Conservation (phyloP, 2,329 filamentous ascomycete species). For the Keithomyces neogunnii region DNA sequence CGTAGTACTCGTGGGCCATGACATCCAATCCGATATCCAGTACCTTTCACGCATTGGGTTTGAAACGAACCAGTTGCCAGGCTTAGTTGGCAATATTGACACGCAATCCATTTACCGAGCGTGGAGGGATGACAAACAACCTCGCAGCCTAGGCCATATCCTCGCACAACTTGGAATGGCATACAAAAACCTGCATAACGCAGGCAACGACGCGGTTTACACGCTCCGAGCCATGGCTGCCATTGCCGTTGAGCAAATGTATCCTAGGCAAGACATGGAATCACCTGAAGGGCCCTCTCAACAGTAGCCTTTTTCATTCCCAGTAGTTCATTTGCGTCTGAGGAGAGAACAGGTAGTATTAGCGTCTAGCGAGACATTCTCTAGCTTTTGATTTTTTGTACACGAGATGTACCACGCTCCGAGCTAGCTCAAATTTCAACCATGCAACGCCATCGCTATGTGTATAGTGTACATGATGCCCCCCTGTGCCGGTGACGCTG, state of each 20-base stretch:
- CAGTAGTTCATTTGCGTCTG: neutral
- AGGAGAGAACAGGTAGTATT: constrained; percentile 3
- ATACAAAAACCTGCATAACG: constrained; percentile 69
- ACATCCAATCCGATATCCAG: constrained; percentile 55
- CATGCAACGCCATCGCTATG: constrained; percentile 35
- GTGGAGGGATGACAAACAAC: constrained; percentile 43
- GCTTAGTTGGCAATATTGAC: constrained; percentile 59
- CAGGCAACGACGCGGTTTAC: constrained; percentile 76
- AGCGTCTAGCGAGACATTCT: neutral
- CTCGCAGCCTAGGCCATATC: constrained; percentile 50
- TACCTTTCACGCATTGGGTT: constrained; percentile 61
- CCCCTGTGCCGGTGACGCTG: neutral
- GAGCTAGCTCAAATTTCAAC: constrained; percentile 15
- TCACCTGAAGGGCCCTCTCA: neutral
- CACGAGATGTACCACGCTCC: constrained; percentile 6
- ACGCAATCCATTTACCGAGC: constrained; percentile 63
- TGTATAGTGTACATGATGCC: constrained; percentile 27
- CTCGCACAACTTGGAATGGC: constrained; percentile 56
- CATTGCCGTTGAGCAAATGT: constrained; percentile 18
- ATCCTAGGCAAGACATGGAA: neutral
- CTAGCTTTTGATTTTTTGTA: neutral
- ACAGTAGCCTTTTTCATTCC: neutral
- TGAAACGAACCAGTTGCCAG: constrained; percentile 41
- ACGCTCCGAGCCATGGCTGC: constrained; percentile 66
- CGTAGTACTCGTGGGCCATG: constrained; percentile 74